phyloP scores from a whole-genome alignment of 306 rosid species.

The Trifolium fragiferum region DNA sequence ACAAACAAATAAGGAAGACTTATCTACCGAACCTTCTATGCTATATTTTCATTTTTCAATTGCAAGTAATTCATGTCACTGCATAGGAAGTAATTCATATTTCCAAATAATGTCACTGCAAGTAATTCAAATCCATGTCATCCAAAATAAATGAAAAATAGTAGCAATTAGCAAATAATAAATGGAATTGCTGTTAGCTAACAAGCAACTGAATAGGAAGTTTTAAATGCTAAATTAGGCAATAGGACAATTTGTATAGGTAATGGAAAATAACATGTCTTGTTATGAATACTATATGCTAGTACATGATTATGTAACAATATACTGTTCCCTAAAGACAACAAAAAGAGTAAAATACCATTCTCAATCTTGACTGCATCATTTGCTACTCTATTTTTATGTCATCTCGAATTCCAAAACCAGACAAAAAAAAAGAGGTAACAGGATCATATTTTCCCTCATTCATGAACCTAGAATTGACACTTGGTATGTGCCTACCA shows the following conservation, averaged over 20 bases:
- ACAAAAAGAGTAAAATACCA: not conserved
- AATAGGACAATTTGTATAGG: not conserved
- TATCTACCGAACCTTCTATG: too few relatives aligned
- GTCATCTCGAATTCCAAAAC: not conserved
- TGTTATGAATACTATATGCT: not conserved
- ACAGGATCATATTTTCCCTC: not conserved
- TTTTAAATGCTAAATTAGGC: not conserved
- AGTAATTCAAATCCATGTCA: too few relatives aligned
- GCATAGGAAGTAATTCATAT: too few relatives aligned
- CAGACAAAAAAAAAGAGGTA: not conserved
- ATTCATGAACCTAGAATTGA: slow-evolving; percentile 18
- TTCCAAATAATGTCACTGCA: too few relatives aligned
- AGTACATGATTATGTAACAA: not conserved
- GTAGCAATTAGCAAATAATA: too few relatives aligned
- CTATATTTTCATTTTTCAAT: too few relatives aligned
- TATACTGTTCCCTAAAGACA: not conserved
- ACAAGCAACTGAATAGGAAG: not conserved
- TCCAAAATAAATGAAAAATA: too few relatives aligned
- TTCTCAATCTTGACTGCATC: slow-evolving; percentile 9
- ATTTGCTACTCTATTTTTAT: not conserved
- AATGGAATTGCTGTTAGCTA: slow-evolving; percentile 3
- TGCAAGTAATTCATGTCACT: too few relatives aligned
- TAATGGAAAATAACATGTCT: not conserved
- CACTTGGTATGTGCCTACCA: not conserved
- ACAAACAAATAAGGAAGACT: slow-evolving; percentile 24